A percentile compares a stretch with the other conserved stretches of the same genome.
Conservation (phyloP, 2,329 filamentous ascomycete species). For the Neofusicoccum umdonicola region DNA sequence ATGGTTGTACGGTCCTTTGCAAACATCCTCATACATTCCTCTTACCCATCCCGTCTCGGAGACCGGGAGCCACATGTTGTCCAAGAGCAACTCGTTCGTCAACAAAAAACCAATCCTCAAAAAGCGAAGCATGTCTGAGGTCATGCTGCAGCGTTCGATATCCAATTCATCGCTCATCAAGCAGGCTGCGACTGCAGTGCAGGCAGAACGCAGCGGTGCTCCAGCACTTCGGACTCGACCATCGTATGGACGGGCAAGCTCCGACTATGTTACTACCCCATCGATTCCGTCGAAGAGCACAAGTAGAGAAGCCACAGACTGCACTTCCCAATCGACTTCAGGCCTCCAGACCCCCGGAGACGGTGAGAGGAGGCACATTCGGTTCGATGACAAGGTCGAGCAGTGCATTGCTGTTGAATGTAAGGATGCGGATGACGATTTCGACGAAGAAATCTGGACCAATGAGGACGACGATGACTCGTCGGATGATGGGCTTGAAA, state of each 20-base stretch:
- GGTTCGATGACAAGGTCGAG: slow-evolving; percentile 93
- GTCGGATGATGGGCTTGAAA: slow-evolving; percentile 73
- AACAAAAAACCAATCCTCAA: slow-evolving; percentile 92
- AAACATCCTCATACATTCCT: slow-evolving; percentile 63
- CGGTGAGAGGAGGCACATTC: slow-evolving; percentile 77
- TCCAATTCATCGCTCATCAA: slow-evolving; percentile 87
- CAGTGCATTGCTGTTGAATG: slow-evolving; percentile 92
- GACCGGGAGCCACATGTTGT: slow-evolving; percentile 56
- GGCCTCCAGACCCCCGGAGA: slow-evolving; percentile 63
- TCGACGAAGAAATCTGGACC: slow-evolving; percentile 52
- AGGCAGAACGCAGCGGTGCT: slow-evolving; percentile 59
- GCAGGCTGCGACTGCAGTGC: slow-evolving; percentile 81
- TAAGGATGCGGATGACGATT: slow-evolving; percentile 70
- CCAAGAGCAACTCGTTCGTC: slow-evolving; percentile 65
- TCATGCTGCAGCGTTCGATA: slow-evolving; percentile 86
- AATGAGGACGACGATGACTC: slow-evolving; percentile 52
- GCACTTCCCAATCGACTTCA: slow-evolving; percentile 68
- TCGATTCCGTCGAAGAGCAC: slow-evolving; percentile 61
- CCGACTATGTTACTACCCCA: slow-evolving; percentile 61
- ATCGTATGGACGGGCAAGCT: slow-evolving; percentile 60
- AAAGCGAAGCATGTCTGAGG: slow-evolving; percentile 92
- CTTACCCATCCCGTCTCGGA: slow-evolving; percentile 50
- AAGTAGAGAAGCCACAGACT: slow-evolving; percentile 63
- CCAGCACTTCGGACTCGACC: slow-evolving; percentile 37
- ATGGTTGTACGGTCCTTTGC: slow-evolving; percentile 92